phyloP scores from a whole-genome alignment of 2,329 filamentous ascomycete genomes.

The Corniculantispora saksenae region DNA sequence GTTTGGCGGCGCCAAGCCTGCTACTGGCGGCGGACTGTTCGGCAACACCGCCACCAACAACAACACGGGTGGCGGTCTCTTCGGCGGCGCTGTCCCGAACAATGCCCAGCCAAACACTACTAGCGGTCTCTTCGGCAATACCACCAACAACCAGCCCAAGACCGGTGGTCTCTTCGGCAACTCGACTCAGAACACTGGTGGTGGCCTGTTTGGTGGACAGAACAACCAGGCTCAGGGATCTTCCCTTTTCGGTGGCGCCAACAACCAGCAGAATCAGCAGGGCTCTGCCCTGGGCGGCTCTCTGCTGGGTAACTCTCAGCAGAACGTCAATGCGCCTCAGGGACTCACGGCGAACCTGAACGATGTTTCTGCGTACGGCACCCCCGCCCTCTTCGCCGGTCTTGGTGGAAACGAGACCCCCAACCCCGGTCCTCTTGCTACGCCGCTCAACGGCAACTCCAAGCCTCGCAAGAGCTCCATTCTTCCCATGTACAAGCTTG shows the following conservation, averaged over 20 bases:
- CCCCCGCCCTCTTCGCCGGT: constrained; percentile 79
- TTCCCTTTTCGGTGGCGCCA: constrained; percentile 47
- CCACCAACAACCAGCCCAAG: constrained; percentile 40
- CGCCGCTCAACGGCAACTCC: constrained; percentile 73
- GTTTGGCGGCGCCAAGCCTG: constrained; percentile 40
- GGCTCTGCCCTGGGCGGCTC: constrained; percentile 49
- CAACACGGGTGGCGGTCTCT: constrained; percentile 40
- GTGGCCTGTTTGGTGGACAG: constrained; percentile 56
- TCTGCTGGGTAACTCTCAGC: constrained; percentile 59
- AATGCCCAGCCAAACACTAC: constrained; percentile 39
- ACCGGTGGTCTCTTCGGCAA: constrained; percentile 55
- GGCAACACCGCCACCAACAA: constrained; percentile 37
- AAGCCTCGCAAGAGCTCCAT: constrained; percentile 79
- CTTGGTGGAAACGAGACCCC: constrained; percentile 61
- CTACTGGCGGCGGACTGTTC: constrained; percentile 42
- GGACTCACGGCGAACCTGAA: constrained; percentile 76
- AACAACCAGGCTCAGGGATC: constrained; percentile 47
- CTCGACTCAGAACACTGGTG: constrained; percentile 45
- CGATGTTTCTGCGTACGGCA: constrained; percentile 87
- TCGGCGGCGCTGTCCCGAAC: constrained; percentile 44
- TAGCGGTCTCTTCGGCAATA: constrained; percentile 52
- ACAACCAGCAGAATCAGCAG: constrained; percentile 52
- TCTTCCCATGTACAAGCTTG: constrained; percentile 83
- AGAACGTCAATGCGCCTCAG: constrained; percentile 55
- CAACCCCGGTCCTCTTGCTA: constrained; percentile 88